Percentiles rank a stretch among this genome's conserved stretches.
Evolutionary conservation across 768 basidiomycete genomes (phyloP).

Genomic region (Aureoboletus auriporus): DNA sequence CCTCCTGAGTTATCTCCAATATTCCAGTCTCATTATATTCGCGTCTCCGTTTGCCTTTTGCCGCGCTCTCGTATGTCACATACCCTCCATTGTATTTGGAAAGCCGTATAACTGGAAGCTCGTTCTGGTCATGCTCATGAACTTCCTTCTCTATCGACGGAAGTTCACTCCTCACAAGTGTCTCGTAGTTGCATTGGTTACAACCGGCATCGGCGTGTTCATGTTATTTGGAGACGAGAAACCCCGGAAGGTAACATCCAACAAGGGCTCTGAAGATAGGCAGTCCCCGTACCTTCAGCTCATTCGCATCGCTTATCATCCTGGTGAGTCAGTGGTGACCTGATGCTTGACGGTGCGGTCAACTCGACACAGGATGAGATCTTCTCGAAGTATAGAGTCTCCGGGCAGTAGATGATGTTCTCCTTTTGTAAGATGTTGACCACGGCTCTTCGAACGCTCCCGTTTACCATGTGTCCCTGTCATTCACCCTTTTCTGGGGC

Average conservation of each 20-base stretch:
- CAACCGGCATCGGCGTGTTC: slow-evolving; percentile 86
- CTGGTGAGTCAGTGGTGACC: too few relatives aligned
- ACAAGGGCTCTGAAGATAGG: slow-evolving; percentile 24
- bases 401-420: slow-evolving; percentile 99
- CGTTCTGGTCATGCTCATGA: slow-evolving; percentile 98
- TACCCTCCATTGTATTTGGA: slow-evolving; percentile 98
- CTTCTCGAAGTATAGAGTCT: slow-evolving; percentile 68
- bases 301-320: slow-evolving; percentile 59
- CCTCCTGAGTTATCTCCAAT: slow-evolving; percentile 76
- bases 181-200: slow-evolving; percentile 90
- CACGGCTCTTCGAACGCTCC: slow-evolving; percentile 63
- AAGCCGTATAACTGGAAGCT: slow-evolving; percentile 99
- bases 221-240: slow-evolving; percentile 79
- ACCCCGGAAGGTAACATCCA: slow-evolving; percentile 34
- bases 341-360: slow-evolving; percentile 86
- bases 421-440: slow-evolving; percentile 82
- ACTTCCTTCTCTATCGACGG: slow-evolving; percentile 90
- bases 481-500: slow-evolving; percentile 60
- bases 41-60: slow-evolving; percentile 97
- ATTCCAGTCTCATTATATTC: slow-evolving; percentile 80
- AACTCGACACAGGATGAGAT: slow-evolving; percentile 98
- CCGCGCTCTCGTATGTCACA: slow-evolving; percentile 90
- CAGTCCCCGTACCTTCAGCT: slow-evolving; percentile 50
- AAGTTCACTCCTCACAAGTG: slow-evolving; percentile 94
- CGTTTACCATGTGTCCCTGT: slow-evolving; percentile 80